A percentile compares a stretch with the other conserved stretches of the same genome.
phyloP scores from a whole-genome alignment of 495 filamentous ascomycete genomes.

The Cercophora sp. region DNA sequence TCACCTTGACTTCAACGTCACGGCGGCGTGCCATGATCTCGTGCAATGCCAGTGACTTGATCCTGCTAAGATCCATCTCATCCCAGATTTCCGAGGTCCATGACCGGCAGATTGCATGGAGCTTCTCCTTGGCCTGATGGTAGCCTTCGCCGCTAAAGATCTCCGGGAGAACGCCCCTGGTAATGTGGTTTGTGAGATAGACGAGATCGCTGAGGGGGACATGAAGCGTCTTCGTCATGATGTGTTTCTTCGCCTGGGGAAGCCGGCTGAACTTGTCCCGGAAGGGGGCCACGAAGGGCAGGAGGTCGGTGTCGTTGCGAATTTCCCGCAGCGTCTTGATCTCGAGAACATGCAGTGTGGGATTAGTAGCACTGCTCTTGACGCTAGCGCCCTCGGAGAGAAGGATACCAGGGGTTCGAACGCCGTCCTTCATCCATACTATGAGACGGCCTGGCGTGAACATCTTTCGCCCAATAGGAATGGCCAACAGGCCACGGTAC shows the following conservation, averaged over 20 bases:
- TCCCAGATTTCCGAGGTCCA: slow-evolving; percentile 77
- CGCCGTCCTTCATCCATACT: slow-evolving; percentile 65
- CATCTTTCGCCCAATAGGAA: slow-evolving; percentile 75
- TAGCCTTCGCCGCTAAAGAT: slow-evolving; percentile 46
- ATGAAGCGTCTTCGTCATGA: slow-evolving; percentile 59
- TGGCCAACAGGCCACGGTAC: slow-evolving; percentile 62
- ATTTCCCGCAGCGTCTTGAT: slow-evolving; percentile 58
- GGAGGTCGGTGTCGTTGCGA: slow-evolving; percentile 69
- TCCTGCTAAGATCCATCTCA: slow-evolving; percentile 75
- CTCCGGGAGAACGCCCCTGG: slow-evolving; percentile 57
- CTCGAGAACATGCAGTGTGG: slow-evolving; percentile 72
- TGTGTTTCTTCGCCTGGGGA: slow-evolving; percentile 53
- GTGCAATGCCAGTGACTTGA: slow-evolving; percentile 73
- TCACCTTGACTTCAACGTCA: slow-evolving; percentile 53
- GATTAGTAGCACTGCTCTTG: slow-evolving; percentile 51
- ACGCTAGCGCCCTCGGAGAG: slow-evolving; percentile 64
- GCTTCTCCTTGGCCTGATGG: slow-evolving; percentile 51
- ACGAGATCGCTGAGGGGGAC: slow-evolving; percentile 72
- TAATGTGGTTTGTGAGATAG: slow-evolving; percentile 69
- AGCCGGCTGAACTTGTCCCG: slow-evolving; percentile 56
- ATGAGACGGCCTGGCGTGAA: slow-evolving; percentile 70
- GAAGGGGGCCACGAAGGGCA: slow-evolving; percentile 72
- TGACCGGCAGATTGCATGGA: slow-evolving; percentile 57
- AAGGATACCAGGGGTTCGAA: slow-evolving; percentile 75
- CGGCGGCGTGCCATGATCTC: slow-evolving; percentile 67